phyloP scores from a whole-genome alignment of 148 eudicot species.

The Camellia sinensis region DNA sequence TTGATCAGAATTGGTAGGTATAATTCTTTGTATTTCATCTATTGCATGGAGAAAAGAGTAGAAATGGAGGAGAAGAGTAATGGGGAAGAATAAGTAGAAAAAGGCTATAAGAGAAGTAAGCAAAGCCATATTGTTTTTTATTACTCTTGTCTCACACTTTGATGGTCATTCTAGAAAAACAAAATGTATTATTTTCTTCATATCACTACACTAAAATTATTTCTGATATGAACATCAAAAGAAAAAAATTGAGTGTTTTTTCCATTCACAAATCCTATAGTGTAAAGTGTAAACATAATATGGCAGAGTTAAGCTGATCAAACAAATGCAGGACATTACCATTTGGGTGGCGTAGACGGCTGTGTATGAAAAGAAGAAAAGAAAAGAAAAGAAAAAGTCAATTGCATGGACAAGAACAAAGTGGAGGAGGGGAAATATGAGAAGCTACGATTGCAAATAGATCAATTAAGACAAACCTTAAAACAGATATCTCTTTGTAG shows the following conservation, averaged over 20 bases:
- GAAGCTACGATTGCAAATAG: not conserved
- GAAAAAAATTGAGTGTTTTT: not conserved
- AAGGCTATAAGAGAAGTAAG: too few relatives aligned
- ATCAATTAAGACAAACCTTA: constrained; percentile 20
- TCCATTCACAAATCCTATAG: not conserved
- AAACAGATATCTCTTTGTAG: constrained; percentile 35
- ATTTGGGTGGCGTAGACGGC: constrained; percentile 45
- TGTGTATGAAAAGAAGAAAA: constrained; percentile 23
- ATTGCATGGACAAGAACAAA: not conserved
- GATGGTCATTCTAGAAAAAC: too few relatives aligned
- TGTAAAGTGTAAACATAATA: not conserved
- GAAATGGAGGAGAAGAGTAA: too few relatives aligned
- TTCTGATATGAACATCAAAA: not conserved
- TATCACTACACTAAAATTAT: not conserved
- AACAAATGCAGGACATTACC: constrained; percentile 22
- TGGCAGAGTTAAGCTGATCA: not conserved
- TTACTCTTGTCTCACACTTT: too few relatives aligned
- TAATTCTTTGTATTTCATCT: too few relatives aligned
- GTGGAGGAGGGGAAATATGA: not conserved
- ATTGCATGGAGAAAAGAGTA: too few relatives aligned
- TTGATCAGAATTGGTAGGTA: too few relatives aligned
- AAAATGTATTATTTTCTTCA: not conserved
- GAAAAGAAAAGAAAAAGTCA: not conserved
- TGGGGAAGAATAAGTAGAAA: too few relatives aligned
- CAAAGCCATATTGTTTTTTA: too few relatives aligned